A percentile compares a stretch with the other conserved stretches of the same genome.
phyloP scores from a whole-genome alignment of 192 early-diverging fungal genomes.

The Umbelopsis sp. region DNA sequence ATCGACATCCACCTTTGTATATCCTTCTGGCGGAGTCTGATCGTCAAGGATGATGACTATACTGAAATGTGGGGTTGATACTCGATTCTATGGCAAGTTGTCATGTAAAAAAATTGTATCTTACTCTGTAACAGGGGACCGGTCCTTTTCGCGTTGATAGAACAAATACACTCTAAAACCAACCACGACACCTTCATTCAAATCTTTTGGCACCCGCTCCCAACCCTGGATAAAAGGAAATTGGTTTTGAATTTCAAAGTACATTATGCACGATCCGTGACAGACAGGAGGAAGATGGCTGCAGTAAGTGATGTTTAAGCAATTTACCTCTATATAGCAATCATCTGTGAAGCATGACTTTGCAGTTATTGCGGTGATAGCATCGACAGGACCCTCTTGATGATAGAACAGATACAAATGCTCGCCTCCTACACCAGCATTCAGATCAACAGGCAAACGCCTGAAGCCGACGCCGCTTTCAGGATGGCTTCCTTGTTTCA shows the following conservation, averaged over 20 bases:
- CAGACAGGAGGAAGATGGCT: too few species aligned
- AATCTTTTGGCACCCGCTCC: slow-evolving; percentile 27
- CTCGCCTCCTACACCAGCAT: slow-evolving; percentile 33
- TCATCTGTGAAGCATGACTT: slow-evolving; percentile 27
- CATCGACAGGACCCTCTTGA: slow-evolving; percentile 20
- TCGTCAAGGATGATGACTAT: slow-evolving; percentile 26
- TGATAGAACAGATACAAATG: slow-evolving; percentile 26
- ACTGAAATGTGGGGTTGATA: not conserved
- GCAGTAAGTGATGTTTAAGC: too few species aligned
- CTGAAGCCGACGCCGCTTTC: slow-evolving; percentile 42
- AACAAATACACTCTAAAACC: slow-evolving; percentile 33
- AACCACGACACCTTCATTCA: slow-evolving; percentile 27
- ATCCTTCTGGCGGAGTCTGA: slow-evolving; percentile 31
- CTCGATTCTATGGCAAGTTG: too few species aligned
- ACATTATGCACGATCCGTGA: too few species aligned
- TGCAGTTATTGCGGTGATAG: slow-evolving; percentile 27
- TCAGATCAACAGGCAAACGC: slow-evolving; percentile 42
- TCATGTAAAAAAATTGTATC: not conserved
- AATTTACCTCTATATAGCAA: slow-evolving; percentile 32
- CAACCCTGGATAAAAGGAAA: slow-evolving; percentile 6
- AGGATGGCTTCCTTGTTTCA: slow-evolving; percentile 43
- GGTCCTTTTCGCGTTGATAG: slow-evolving; percentile 12
- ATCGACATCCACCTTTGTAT: slow-evolving; percentile 24
- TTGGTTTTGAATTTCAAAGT: too few species aligned
- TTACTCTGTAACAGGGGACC: slow-evolving; percentile 27